Evolutionary conservation across 1,139 yeast species (phyloP).

Genomic region (Hyphopichia pseudoburtonii): DNA sequence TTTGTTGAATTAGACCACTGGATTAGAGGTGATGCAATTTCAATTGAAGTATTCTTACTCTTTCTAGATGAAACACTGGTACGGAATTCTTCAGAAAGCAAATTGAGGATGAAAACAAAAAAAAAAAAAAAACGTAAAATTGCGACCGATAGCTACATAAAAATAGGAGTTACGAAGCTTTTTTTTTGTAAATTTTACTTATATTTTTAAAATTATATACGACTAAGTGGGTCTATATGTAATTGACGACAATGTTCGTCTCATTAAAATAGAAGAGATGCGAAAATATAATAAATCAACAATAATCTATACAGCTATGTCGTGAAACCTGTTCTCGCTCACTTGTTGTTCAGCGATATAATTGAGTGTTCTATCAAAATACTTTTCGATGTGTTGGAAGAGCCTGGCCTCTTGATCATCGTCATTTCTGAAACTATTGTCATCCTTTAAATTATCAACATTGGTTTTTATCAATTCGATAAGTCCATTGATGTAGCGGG

Average conservation of each 20-base stretch:
- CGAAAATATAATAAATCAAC: background rate
- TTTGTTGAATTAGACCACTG: background rate
- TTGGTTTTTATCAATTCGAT: conserved; percentile 82
- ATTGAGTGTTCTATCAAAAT: conserved; percentile 65
- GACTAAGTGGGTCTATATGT: too few species aligned
- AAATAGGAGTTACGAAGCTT: too few species aligned
- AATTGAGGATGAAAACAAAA: too few species aligned
- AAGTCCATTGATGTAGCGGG: conserved; percentile 78
- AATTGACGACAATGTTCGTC: too few species aligned
- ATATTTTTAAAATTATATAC: too few species aligned
- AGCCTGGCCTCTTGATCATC: conserved; percentile 37
- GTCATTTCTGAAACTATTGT: conserved; percentile 20
- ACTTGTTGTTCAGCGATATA: conserved; percentile 68
- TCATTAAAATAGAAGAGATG: background rate
- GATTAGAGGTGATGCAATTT: background rate
- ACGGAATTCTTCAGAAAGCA: too few species aligned
- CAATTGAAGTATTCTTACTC: too few species aligned
- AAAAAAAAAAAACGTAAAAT: too few species aligned
- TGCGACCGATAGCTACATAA: too few species aligned
- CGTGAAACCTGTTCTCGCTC: conserved; percentile 61
- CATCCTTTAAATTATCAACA: conserved; percentile 52
- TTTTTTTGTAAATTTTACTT: too few species aligned
- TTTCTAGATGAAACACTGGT: too few species aligned
- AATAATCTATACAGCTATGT: conserved; percentile 17
- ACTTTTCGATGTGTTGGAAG: conserved; percentile 27